phyloP scores from a whole-genome alignment of 2,329 filamentous ascomycete genomes.

The Coleophoma eucalyptorum region DNA sequence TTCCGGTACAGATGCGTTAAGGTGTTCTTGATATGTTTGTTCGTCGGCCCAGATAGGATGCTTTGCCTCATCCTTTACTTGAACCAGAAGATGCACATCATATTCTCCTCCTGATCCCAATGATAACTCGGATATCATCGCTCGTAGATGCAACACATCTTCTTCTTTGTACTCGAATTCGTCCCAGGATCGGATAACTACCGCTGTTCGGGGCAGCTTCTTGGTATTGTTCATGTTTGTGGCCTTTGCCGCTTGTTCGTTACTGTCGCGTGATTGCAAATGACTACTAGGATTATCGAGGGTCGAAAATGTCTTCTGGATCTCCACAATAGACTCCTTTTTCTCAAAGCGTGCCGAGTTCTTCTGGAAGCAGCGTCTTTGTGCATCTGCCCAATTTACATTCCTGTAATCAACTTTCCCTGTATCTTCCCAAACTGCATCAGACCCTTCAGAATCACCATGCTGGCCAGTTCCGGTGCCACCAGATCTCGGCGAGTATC shows the following conservation, averaged over 20 bases:
- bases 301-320: slow-evolving; percentile 15
- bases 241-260: background rate
- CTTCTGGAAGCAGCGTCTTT: slow-evolving; percentile 66
- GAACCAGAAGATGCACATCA: slow-evolving; percentile 79
- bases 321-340: slow-evolving; percentile 5
- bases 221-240: slow-evolving; percentile 12
- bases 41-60: slow-evolving; percentile 77
- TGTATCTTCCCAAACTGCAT: slow-evolving; percentile 67
- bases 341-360: slow-evolving; percentile 65
- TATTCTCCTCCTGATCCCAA: slow-evolving; percentile 83
- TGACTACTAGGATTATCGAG: slow-evolving; percentile 2
- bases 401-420: slow-evolving; percentile 69
- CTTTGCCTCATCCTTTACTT: slow-evolving; percentile 75
- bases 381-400: slow-evolving; percentile 75
- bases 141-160: slow-evolving; percentile 76
- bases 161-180: slow-evolving; percentile 76
- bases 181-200: slow-evolving; percentile 80
- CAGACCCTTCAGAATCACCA: slow-evolving; percentile 77
- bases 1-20: slow-evolving; percentile 65
- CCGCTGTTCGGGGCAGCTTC: slow-evolving; percentile 59
- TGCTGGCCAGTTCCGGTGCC: slow-evolving; percentile 83
- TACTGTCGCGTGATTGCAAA: slow-evolving; percentile 2
- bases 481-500: slow-evolving; percentile 75
- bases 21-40: slow-evolving; percentile 62
- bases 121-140: slow-evolving; percentile 78